Evolutionary conservation across 805 yeast species (phyloP).

Genomic region (Suhomyces tanzawaensis): DNA sequence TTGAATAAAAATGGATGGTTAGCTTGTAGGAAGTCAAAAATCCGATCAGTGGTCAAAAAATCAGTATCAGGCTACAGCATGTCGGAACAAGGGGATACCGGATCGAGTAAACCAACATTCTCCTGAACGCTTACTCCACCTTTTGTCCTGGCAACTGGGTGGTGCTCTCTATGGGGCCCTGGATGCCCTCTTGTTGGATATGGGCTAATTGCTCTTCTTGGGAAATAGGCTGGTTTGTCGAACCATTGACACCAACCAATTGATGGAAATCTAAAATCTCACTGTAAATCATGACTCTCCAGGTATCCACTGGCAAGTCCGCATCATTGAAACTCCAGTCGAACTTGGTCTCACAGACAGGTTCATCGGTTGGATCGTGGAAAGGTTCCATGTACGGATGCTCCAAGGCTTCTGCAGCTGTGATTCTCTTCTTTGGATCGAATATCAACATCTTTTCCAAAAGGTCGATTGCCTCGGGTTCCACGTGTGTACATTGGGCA

Average conservation of each 20-base stretch:
- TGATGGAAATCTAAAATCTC: conserved; percentile 96
- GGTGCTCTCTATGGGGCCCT: conserved; percentile 18
- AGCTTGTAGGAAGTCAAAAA: too few species aligned
- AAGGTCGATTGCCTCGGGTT: conserved; percentile 84
- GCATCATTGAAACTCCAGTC: conserved; percentile 99
- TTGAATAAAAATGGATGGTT: too few species aligned
- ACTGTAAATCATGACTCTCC: conserved; percentile 99
- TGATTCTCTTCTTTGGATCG: conserved; percentile 91
- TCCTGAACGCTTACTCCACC: conserved; percentile 11
- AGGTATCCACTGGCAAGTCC: conserved; percentile 93
- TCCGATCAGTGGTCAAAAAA: too few species aligned
- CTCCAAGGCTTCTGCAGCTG: conserved; percentile 84
- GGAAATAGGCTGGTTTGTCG: conserved; percentile 5
- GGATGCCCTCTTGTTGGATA: conserved; percentile 27
- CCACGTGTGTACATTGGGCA: conserved; percentile 57
- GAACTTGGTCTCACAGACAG: conserved; percentile 85
- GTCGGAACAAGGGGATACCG: background rate
- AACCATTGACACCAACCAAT: conserved; percentile 52
- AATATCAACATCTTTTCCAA: conserved; percentile 88
- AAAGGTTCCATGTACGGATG: conserved; percentile 93
- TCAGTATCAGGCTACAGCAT: too few species aligned
- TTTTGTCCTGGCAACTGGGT: conserved; percentile 11
- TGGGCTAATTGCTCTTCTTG: conserved; percentile 22
- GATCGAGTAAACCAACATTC: background rate
- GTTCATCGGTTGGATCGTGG: conserved; percentile 97